Conservation (phyloP, 257 asterid genomes). For the Plantago major region DNA sequence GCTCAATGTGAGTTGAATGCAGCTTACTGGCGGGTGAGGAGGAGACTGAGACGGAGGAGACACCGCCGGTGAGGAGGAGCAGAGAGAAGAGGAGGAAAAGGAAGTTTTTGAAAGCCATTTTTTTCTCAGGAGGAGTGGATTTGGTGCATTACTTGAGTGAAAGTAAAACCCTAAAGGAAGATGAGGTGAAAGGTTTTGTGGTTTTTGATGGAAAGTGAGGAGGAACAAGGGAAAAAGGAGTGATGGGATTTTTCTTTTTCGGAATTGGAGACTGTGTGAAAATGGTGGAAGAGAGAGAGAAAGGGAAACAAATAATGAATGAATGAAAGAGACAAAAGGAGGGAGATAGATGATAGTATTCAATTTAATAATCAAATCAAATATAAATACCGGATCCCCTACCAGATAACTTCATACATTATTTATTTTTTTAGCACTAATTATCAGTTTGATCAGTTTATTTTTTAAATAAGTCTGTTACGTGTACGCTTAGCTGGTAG, state of each 20-base stretch:
- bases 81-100: slow-evolving; percentile 41
- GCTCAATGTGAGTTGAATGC: no score
- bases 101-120: slow-evolving; percentile 28
- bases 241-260: slow-evolving; percentile 38
- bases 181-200: slow-evolving; percentile 33
- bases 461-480: no score
- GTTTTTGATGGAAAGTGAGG: slow-evolving; percentile 38
- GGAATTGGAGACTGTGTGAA: slow-evolving; percentile 13
- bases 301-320: slow-evolving; percentile 10
- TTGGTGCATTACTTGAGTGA: slow-evolving; percentile 31
- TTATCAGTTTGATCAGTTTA: no score
- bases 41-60: slow-evolving; percentile 50
- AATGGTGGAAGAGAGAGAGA: slow-evolving; percentile 25
- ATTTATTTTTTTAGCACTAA: no score
- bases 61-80: slow-evolving; percentile 45
- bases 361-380: no score
- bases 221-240: slow-evolving; percentile 24
- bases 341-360: slow-evolving; percentile 14
- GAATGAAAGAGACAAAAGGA: slow-evolving; percentile 24
- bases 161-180: slow-evolving; percentile 35
- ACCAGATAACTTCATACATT: no score
- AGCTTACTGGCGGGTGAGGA: slow-evolving; percentile 76
- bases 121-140: slow-evolving; percentile 8
- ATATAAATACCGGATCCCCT: no score
- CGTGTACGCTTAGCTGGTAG: no score